These are phyloP conservation scores for Penicillium goetzii DNA, from an alignment of 495 filamentous ascomycete species.

Conservation along the genomic window DNA sequence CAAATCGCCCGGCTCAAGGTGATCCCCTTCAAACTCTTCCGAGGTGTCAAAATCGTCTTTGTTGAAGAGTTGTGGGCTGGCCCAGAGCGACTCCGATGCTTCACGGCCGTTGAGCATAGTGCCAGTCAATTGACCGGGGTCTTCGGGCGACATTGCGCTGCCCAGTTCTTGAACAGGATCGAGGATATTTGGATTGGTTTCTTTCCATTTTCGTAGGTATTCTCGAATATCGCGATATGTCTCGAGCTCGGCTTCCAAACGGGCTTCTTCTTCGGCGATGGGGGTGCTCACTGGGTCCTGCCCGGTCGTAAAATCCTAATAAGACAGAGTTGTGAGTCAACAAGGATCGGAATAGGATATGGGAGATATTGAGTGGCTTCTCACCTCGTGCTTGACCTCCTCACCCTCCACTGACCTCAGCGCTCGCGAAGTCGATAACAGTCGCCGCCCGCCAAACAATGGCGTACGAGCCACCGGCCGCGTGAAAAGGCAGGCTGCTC, in stretches of 20 bases:
- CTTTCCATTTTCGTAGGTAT: slow-evolving; percentile 59
- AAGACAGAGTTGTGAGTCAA: neutral
- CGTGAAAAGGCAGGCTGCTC: neutral
- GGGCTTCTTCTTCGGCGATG: slow-evolving; percentile 32
- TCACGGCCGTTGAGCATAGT: slow-evolving; percentile 50
- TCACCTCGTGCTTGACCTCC: slow-evolving; percentile 18
- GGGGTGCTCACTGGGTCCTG: slow-evolving; percentile 19
- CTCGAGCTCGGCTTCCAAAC: slow-evolving; percentile 41
- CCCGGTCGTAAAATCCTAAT: neutral
- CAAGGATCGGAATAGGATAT: neutral
- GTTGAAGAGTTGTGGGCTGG: slow-evolving; percentile 30
- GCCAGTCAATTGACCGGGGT: slow-evolving; percentile 28
- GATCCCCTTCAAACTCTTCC: slow-evolving; percentile 45
- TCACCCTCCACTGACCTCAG: slow-evolving; percentile 10
- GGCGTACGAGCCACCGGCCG: neutral
- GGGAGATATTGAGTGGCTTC: neutral
- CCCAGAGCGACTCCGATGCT: slow-evolving; percentile 31
- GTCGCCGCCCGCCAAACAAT: slow-evolving; percentile 10
- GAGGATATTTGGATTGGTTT: slow-evolving; percentile 32
- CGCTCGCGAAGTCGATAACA: slow-evolving; percentile 18
- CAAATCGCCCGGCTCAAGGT: slow-evolving; percentile 71
- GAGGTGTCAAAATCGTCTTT: slow-evolving; percentile 38
- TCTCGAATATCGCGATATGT: slow-evolving; percentile 50
- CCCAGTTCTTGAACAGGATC: slow-evolving; percentile 41
- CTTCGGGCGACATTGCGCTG: slow-evolving; percentile 17